Evolutionary conservation across 164 flowering plant species (phyloP).

Genomic region (Litsea cubeba): DNA sequence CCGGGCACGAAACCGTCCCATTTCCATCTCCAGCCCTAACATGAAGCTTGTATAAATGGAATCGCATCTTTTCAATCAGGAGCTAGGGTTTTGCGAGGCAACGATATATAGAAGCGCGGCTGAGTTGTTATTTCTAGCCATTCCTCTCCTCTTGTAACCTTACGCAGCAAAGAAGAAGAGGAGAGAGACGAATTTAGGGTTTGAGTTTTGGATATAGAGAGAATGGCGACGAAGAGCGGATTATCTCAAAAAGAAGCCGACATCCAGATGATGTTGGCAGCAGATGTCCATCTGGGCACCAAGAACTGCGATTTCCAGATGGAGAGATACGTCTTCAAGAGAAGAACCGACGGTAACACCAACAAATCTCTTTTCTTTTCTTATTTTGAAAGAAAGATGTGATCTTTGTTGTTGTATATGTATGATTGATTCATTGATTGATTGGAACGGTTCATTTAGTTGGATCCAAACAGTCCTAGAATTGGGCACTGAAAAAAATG

Average conservation of each 20-base stretch:
- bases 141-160: neutral
- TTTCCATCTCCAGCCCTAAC: too few species aligned
- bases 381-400: neutral
- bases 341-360: conserved; percentile 62
- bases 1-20: too few species aligned
- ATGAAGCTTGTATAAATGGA: too few species aligned
- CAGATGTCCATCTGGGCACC: conserved; percentile 83
- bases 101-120: neutral
- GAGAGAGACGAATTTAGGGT: neutral
- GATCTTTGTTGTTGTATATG: neutral
- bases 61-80: too few species aligned
- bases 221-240: conserved; percentile 33
- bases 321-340: conserved; percentile 85
- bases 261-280: conserved; percentile 82
- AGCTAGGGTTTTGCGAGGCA: neutral
- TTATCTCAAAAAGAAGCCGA: conserved; percentile 64
- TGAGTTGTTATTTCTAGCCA: neutral
- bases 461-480: too few species aligned
- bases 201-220: neutral
- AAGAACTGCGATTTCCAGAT: conserved; percentile 86
- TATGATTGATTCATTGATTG: too few species aligned
- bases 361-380: neutral
- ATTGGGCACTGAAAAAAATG: too few species aligned
- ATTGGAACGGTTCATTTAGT: too few species aligned
- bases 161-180: neutral